Percentiles rank a stretch among this genome's conserved stretches.
Conservation (phyloP, 2,329 filamentous ascomycete species). For the Raffaelea ambrosiae region DNA sequence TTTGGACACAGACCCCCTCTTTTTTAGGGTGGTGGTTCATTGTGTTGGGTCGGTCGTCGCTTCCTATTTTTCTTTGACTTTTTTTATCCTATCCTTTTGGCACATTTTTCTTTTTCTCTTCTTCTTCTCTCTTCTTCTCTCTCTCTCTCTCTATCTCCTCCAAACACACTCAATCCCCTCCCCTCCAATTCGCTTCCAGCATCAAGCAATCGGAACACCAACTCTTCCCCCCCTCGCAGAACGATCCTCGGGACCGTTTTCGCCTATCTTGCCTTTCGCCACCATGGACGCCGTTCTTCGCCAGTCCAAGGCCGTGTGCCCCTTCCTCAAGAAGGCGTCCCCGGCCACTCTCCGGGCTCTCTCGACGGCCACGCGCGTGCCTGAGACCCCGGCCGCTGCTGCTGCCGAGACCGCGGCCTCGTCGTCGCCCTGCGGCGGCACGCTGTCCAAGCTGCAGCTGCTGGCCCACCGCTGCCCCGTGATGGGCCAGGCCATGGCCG, state of each 20-base stretch:
- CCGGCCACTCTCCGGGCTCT: constrained; percentile 85
- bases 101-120: background rate
- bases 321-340: constrained; percentile 91
- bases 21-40: background rate
- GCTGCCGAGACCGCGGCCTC: constrained; percentile 1
- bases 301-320: constrained; percentile 94
- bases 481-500: constrained; percentile 94
- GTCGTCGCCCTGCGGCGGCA: constrained; percentile 70
- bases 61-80: background rate
- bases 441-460: constrained; percentile 94
- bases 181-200: no score
- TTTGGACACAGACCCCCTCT: background rate
- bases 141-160: constrained; percentile 10
- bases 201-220: no score
- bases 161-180: no score
- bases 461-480: constrained; percentile 92
- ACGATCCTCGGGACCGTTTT: no score
- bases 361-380: constrained; percentile 56
- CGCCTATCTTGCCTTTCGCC: no score
- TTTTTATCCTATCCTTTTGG: background rate
- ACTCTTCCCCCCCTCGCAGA: no score
- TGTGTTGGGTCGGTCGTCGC: background rate
- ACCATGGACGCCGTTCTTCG: constrained; percentile 89
- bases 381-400: constrained; percentile 29
- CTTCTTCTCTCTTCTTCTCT: constrained; percentile 7